Evolutionary conservation across 2,329 filamentous ascomycete genomes (phyloP).

Genomic region (Colletotrichum gigasporum): DNA sequence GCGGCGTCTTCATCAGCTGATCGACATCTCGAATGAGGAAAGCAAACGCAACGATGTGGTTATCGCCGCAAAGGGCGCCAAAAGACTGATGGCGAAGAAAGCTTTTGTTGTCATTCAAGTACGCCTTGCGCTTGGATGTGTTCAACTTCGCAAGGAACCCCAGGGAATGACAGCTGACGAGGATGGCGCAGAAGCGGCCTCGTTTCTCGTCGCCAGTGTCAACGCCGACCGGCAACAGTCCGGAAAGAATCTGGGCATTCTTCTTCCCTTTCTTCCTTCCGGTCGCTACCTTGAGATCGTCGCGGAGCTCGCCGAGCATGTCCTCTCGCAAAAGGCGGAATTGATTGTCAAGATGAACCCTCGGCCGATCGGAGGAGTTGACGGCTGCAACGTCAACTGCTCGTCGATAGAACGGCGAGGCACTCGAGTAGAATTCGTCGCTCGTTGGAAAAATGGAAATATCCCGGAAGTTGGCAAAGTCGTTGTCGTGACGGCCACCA

Average conservation of each 20-base stretch:
- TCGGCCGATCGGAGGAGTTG: conserved; percentile 46
- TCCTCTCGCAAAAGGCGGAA: conserved; percentile 78
- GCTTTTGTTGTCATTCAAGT: conserved; percentile 54
- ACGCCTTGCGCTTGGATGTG: conserved; percentile 48
- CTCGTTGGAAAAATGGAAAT: conserved; percentile 73
- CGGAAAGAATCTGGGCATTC: conserved; percentile 46
- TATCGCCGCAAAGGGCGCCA: conserved; percentile 64
- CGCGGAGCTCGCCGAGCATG: conserved; percentile 72
- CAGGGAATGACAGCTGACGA: conserved; percentile 51
- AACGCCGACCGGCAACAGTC: conserved; percentile 49
- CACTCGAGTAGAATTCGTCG: conserved; percentile 67
- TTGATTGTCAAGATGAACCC: conserved; percentile 72
- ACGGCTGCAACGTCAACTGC: conserved; percentile 58
- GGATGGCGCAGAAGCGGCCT: conserved; percentile 47
- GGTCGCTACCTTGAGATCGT: conserved; percentile 63
- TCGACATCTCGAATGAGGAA: conserved; percentile 61
- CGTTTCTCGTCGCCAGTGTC: conserved; percentile 43
- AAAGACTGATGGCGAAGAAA: conserved; percentile 69
- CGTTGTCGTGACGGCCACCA: conserved; percentile 80
- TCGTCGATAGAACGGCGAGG: conserved; percentile 63
- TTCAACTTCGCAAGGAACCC: conserved; percentile 47
- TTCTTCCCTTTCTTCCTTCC: conserved; percentile 58
- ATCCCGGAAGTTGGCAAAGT: conserved; percentile 67
- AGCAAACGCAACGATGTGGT: conserved; percentile 68
- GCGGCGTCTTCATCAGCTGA: conserved; percentile 51